Conservation (phyloP, 805 yeast genomes). For the Cephaloascus fragrans region DNA sequence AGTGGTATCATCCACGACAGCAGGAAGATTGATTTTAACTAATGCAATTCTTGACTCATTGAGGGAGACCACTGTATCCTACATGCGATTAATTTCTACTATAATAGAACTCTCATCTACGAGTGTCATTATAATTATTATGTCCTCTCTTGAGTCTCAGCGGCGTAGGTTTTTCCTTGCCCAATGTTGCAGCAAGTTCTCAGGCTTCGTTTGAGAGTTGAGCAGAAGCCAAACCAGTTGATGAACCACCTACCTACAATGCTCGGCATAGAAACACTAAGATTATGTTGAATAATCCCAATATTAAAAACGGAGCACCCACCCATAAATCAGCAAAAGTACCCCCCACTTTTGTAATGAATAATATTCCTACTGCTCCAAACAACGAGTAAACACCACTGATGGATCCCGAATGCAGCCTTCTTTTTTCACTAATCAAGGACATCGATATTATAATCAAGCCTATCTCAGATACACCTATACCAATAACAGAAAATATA, state of each 20-base stretch:
- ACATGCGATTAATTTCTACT: no score
- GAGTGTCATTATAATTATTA: not conserved
- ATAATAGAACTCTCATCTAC: no score
- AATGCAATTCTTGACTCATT: no score
- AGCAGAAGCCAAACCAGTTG: not conserved
- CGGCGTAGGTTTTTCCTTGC: not conserved
- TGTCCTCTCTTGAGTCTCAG: not conserved
- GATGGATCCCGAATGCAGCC: conserved; percentile 47
- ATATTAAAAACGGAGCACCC: conserved; percentile 48
- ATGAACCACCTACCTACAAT: not conserved
- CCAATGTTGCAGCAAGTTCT: no score
- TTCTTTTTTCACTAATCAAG: conserved; percentile 35
- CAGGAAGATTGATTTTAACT: no score
- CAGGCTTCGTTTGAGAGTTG: not conserved
- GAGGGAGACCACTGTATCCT: no score
- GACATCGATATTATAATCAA: conserved; percentile 57
- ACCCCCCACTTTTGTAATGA: conserved; percentile 56
- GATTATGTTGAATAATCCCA: conserved; percentile 30
- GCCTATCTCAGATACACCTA: conserved; percentile 57
- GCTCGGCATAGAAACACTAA: conserved; percentile 7
- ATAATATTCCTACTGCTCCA: conserved; percentile 60
- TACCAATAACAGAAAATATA: conserved; percentile 26
- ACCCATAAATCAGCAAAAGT: conserved; percentile 44
- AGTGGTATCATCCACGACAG: no score
- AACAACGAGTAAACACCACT: conserved; percentile 60